Percentiles rank a stretch among this genome's conserved stretches.
Conservation (phyloP, 1,284 basidiomycete species). For the Stygiomarasmius scandens region DNA sequence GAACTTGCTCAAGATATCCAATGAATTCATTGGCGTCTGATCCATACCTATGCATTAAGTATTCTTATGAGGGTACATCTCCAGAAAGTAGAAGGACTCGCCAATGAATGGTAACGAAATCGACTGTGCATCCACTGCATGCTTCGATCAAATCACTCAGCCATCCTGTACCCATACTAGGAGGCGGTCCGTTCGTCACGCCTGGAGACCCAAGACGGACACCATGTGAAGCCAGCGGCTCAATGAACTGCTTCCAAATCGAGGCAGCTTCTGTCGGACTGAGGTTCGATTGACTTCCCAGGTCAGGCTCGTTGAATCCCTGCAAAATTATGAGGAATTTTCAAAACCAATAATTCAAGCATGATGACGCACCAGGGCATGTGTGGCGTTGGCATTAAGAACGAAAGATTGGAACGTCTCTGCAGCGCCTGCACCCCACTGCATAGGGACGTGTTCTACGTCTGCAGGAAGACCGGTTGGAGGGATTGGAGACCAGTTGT, state of each 20-base stretch:
- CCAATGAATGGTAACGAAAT: constrained; percentile 32
- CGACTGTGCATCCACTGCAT: constrained; percentile 29
- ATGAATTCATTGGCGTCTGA: neutral
- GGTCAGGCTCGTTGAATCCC: constrained; percentile 13
- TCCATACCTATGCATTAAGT: too few species aligned
- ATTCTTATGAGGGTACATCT: too few species aligned
- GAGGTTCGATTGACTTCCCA: constrained; percentile 5
- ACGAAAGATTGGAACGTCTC: neutral
- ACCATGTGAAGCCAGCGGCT: constrained; percentile 29
- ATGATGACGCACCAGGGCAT: neutral
- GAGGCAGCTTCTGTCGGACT: constrained; percentile 22
- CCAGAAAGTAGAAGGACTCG: constrained; percentile 7
- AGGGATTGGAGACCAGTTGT: neutral
- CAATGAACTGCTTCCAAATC: constrained; percentile 31
- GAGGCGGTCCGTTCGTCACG: constrained; percentile 21
- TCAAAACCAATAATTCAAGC: too few species aligned
- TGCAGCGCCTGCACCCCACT: neutral
- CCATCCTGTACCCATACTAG: constrained; percentile 25
- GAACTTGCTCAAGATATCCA: neutral
- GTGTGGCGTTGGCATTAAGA: neutral
- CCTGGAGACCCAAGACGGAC: constrained; percentile 28
- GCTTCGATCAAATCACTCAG: constrained; percentile 15
- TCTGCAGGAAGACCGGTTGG: neutral
- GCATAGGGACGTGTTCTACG: neutral
- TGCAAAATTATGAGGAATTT: neutral